Conservation (phyloP, 116 monocot genomes). For the Zostera marina region DNA sequence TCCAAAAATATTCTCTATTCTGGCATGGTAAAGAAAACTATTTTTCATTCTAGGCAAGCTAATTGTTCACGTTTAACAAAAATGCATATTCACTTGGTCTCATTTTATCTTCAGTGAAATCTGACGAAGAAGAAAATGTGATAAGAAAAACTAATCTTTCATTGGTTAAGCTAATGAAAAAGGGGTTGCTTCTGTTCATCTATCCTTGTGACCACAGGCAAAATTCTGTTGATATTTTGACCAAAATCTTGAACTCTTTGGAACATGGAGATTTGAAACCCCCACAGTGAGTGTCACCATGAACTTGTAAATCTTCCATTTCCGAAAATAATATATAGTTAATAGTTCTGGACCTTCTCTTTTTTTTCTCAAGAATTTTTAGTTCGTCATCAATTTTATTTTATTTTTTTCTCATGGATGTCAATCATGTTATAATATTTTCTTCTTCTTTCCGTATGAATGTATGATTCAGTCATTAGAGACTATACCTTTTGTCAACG, state of each 20-base stretch:
- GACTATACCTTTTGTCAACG: no score
- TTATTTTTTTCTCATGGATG: no score
- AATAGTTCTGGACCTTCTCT: background rate
- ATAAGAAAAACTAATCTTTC: constrained; percentile 25
- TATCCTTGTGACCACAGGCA: constrained; percentile 21
- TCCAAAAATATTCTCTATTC: background rate
- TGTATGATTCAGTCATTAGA: background rate
- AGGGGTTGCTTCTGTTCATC: constrained; percentile 74
- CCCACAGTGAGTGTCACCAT: constrained; percentile 50
- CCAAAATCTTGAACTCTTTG: constrained; percentile 40
- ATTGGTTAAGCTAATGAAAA: constrained; percentile 63
- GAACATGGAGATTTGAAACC: constrained; percentile 32
- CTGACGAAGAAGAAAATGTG: constrained; percentile 12
- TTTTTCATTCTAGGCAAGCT: background rate
- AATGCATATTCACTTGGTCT: constrained; percentile 10
- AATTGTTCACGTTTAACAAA: no score
- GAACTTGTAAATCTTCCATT: background rate
- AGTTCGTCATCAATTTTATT: background rate
- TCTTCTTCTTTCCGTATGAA: background rate
- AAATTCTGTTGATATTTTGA: constrained; percentile 28
- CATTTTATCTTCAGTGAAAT: constrained; percentile 3
- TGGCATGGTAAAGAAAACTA: background rate
- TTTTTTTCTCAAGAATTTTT: background rate
- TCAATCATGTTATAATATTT: no score
- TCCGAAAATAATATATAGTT: background rate